A percentile compares a stretch with the other conserved stretches of the same genome.
Evolutionary conservation across 78 protist species (phyloP).

Genomic region (Emiliania huxleyi): DNA sequence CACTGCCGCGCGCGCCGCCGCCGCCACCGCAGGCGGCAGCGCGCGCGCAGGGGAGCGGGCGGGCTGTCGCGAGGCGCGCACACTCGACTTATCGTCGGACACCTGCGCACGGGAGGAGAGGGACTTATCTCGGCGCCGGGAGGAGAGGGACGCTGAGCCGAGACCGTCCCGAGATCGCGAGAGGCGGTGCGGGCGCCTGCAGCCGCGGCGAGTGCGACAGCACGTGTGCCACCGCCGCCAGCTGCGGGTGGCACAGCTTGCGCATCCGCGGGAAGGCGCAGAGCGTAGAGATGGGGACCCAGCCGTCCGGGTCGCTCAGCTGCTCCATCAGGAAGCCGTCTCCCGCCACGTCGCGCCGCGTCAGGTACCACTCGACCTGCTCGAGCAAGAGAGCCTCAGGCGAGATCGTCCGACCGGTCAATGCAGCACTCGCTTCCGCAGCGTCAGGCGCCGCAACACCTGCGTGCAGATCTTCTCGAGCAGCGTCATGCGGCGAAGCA

Average conservation of each 20-base stretch:
- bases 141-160: no score
- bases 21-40: no score
- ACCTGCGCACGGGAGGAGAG: no score
- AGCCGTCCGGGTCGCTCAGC: not conserved
- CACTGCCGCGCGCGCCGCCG: no score
- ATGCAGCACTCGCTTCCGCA: no score
- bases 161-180: no score
- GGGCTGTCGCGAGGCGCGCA: no score
- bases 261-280: constrained; percentile 13
- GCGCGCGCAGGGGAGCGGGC: no score
- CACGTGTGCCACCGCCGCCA: constrained; percentile 17
- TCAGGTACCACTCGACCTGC: constrained; percentile 4
- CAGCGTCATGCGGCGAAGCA: constrained; percentile 13
- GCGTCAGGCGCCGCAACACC: not conserved
- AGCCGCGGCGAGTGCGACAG: not conserved
- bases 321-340: constrained; percentile 8
- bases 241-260: not conserved
- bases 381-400: not conserved
- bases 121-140: no score
- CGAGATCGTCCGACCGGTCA: no score
- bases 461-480: not conserved
- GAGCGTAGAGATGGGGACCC: not conserved
- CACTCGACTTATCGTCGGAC: no score
- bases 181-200: no score
- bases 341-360: not conserved